Percentiles rank a stretch among this genome's conserved stretches.
These are phyloP conservation scores for Immersiella caudata DNA, from an alignment of 495 filamentous ascomycete genomes.

Conservation along the genomic window DNA sequence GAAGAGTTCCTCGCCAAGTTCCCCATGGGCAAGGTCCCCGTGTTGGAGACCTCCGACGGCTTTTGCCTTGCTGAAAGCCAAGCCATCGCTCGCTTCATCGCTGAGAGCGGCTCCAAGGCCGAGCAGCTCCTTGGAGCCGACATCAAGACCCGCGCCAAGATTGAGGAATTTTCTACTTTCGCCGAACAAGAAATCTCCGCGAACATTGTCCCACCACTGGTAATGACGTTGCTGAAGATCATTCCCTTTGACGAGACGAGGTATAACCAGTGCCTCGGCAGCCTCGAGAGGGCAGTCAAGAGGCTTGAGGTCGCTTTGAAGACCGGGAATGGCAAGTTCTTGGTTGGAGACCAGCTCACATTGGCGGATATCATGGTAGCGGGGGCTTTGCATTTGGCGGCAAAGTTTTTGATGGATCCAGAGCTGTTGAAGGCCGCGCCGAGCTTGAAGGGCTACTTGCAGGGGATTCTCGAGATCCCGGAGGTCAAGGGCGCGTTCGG, in stretches of 20 bases:
- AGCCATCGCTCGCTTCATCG: constrained; percentile 59
- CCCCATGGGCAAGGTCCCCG: constrained; percentile 63
- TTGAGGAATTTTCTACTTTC: constrained; percentile 56
- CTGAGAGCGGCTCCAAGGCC: constrained; percentile 54
- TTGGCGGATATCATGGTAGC: constrained; percentile 58
- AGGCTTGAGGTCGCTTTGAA: constrained; percentile 48
- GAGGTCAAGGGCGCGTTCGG: background rate
- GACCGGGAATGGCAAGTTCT: constrained; percentile 44
- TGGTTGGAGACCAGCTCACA: constrained; percentile 53
- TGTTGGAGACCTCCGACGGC: constrained; percentile 58
- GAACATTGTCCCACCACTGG: constrained; percentile 33
- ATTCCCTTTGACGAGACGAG: constrained; percentile 42
- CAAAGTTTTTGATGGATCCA: constrained; percentile 49
- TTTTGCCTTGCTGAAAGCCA: constrained; percentile 54
- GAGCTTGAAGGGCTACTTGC: background rate
- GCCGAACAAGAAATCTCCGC: constrained; percentile 49
- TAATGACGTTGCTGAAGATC: constrained; percentile 43
- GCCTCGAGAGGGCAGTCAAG: constrained; percentile 39
- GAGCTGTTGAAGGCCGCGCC: constrained; percentile 4
- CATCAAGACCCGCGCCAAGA: constrained; percentile 48
- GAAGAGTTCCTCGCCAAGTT: constrained; percentile 62
- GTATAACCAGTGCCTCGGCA: constrained; percentile 37
- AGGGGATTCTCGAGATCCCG: background rate
- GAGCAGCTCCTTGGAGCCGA: constrained; percentile 55
- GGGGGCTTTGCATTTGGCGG: constrained; percentile 42